Base-by-base conservation (phyloP, 768 basidiomycete species). In the Lactarius psammicola region DNA sequence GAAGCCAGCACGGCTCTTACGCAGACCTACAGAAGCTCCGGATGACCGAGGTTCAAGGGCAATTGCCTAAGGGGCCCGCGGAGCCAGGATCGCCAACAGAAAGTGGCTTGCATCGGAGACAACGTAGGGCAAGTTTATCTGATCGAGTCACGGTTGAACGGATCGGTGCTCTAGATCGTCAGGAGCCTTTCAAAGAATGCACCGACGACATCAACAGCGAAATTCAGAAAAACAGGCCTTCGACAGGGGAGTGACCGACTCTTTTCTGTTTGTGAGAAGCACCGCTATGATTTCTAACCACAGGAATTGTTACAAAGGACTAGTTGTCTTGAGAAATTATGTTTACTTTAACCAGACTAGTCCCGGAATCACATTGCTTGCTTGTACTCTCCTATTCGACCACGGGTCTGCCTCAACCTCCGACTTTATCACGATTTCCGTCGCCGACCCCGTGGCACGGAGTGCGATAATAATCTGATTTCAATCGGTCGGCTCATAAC, bases 1-100 rank as follows among this genome's bases (percentile, higher is more conserved):
- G 84, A 58, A 90, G 85, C 74, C 84, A 85, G 23, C 85, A 85
- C 65, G 85, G 84, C 56, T 91, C 90, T 26, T 94, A 89, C 71
- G 92, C 92, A n/a, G 88, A 94, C 76, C 75, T 94, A 59, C 90
- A 92, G 75, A 81, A 85, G 68, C 79, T 89, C 26, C 85, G 86
- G 53, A 62, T 62, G 60, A 30, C 60, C n/a, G 60, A 46, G 44
- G 60, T 54, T 17, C 68, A 69, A 51, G 59, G 63, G 76, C 77
- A 76, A 71, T 75, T 54, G 53, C 42, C 23, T 63, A 13, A 72
- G 36, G 56, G 17, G 20, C 58, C 26, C 28, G 59, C 64, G 23
- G 67, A 65, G 46, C 58, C 72, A 26, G 65, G 61, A 57, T 71
- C 59, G 17, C 71, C 71, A 10, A 79, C 81, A 28, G 73, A 75